Evolutionary conservation across 805 yeast species (phyloP).

Genomic region (Millerozyma acaciae): DNA sequence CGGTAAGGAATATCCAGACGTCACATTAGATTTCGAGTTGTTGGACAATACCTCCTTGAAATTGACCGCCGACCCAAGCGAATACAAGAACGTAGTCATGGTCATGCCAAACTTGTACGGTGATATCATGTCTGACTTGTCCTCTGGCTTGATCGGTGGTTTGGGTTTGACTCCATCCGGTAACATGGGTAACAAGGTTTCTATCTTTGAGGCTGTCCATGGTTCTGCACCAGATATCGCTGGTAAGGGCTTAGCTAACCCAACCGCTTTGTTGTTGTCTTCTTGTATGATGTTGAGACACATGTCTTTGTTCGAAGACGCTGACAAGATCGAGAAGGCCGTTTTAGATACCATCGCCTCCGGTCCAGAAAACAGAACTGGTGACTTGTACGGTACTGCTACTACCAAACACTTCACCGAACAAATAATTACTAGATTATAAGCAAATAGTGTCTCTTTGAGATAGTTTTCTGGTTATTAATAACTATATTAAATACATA

Average conservation of each 20-base stretch:
- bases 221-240: conserved; percentile 99
- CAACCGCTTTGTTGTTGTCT: conserved; percentile 93
- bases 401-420: conserved; percentile 86
- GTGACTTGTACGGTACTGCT: conserved; percentile 92
- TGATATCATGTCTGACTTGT: conserved; percentile 96
- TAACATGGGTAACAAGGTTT: conserved; percentile 97
- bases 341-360: conserved; percentile 88
- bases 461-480: conserved; percentile 2
- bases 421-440: conserved; percentile 78
- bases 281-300: conserved; percentile 99
- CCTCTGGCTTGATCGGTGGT: conserved; percentile 98
- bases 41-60: conserved; percentile 94
- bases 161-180: conserved; percentile 98
- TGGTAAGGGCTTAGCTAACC: conserved; percentile 98
- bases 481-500: conserved; percentile 2
- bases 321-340: conserved; percentile 83
- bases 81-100: conserved; percentile 84
- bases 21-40: conserved; percentile 77
- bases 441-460: conserved; percentile 17
- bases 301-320: conserved; percentile 83
- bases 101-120: conserved; percentile 99
- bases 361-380: conserved; percentile 93
- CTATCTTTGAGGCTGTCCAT: conserved; percentile 98
- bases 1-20: conserved; percentile 88
- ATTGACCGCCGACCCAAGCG: conserved; percentile 83